Base-by-base conservation (phyloP, 2,329 filamentous ascomycete genomes). In the Alternaria consortialis region DNA sequence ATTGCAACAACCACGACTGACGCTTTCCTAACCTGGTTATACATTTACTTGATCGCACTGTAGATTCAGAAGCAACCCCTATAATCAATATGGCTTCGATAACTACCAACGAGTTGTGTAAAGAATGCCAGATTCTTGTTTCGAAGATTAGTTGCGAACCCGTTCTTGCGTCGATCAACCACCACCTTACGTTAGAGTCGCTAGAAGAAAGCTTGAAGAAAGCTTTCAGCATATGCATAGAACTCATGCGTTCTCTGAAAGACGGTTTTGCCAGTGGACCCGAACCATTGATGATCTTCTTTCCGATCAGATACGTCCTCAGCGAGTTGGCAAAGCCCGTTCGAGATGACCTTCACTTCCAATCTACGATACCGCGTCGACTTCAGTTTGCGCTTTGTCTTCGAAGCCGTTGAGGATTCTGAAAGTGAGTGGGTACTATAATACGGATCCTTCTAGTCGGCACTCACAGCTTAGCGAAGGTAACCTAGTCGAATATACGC, bases 281-380 rank as follows among this genome's bases (percentile, higher is more conserved):
- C 4, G 27, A 20, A 4, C 6, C 2, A 17, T 32, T 29, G 13
- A 13, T 13, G 11, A n/a, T 25, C 13, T 40, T 50, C 9, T 51
- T 51, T 11, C 44, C 44, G 7, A 56, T 50, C 44, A 31, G 7
- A 9, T 39, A 56, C 43, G 8, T 50, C 34, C 9, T 56, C 53
- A 12, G 27, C 44, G n/a, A 50, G 44, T 8, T 56, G 53, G 53
- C 34, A 56, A 50, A 48, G 20, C 17, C 25, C 34, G 2, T 50
- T 56, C 12, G 43, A 56, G 31, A 13, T 48, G 17, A 34, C 8
- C 2, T 40, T 56, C 25, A 34, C 8, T 1, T 40, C 50, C 25
- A 31, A 17, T 11, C 9, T 40, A 5, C 3, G 11, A 6, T 3
- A 11, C 7, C n/a, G 8, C 37, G 1, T 20, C 2, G 13, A 23